Evolutionary conservation across 1,284 basidiomycete genomes (phyloP).

Genomic region (Singerocomus inundabilis): DNA sequence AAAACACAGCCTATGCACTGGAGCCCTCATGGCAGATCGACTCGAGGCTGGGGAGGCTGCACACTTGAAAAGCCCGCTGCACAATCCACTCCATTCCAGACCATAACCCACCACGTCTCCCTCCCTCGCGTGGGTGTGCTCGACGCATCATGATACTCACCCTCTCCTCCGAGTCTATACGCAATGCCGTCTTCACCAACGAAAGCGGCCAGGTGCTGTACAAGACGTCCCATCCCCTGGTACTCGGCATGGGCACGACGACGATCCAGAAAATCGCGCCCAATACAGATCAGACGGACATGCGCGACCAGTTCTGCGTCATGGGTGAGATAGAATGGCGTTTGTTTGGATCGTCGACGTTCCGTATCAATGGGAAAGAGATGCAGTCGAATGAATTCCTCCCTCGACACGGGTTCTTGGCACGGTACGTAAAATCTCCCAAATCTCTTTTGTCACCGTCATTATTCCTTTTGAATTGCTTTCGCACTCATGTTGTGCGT

Average conservation of each 20-base stretch:
- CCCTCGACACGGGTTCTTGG: constrained; percentile 12
- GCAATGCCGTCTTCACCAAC: constrained; percentile 16
- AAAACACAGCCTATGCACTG: too few relatives aligned
- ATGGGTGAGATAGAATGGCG: constrained; percentile 24
- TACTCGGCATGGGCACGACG: constrained; percentile 15
- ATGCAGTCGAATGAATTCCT: constrained; percentile 13
- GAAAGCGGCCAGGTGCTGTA: constrained; percentile 19
- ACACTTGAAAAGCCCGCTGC: background rate
- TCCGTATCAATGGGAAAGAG: constrained; percentile 14
- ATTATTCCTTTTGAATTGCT: too few relatives aligned
- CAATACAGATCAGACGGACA: constrained; percentile 19
- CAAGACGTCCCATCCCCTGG: constrained; percentile 14
- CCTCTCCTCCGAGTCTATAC: constrained; percentile 15
- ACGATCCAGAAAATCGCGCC: constrained; percentile 17
- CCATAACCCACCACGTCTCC: background rate
- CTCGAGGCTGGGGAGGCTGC: too few relatives aligned
- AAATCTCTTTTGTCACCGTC: background rate
- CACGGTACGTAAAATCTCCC: constrained; percentile 9
- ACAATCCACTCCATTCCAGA: background rate
- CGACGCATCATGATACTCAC: constrained; percentile 11
- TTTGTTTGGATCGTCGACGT: constrained; percentile 16
- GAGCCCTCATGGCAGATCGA: too few relatives aligned
- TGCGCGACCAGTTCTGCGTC: constrained; percentile 20
- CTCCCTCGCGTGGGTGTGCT: too few relatives aligned
- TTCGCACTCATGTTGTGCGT: too few relatives aligned